Base-by-base conservation (phyloP, 305 asterid genomes). In the Striga hermonthica region DNA sequence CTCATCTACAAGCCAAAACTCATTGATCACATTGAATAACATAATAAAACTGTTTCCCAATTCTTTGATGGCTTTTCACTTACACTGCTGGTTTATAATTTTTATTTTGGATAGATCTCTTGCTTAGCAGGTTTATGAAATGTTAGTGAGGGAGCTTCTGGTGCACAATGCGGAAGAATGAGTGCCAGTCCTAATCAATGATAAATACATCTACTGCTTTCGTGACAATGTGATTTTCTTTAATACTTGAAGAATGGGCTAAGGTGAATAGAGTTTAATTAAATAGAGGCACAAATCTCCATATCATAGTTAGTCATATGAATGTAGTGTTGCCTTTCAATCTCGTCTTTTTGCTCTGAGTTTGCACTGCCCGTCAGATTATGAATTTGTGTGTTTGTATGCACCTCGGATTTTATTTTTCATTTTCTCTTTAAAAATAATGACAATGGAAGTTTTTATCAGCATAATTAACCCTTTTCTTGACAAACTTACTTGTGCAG, bases 21-120 rank as follows among this genome's bases (percentile, higher is more conserved):
- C 65, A 37, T 62, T 39, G 50, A 11, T 61, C 70, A 60, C 69
- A 45, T 28, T 50, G 60, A 62, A 35, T 66, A 16, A 60, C 67
- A 6, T 60, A n/a, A 35, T n/a, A n/a, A n/a, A 43, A 52, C 22
- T 14, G 37, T n/a, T n/a, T n/a, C n/a, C n/a, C n/a, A n/a, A n/a
- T n/a, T n/a, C n/a, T n/a, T n/a, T n/a, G n/a, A n/a, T n/a, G n/a
- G n/a, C n/a, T n/a, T n/a, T n/a, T n/a, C n/a, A n/a, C n/a, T n/a
- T n/a, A n/a, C n/a, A n/a, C n/a, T n/a, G n/a, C n/a, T n/a, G n/a
- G n/a, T n/a, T n/a, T n/a, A n/a, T n/a, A n/a, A n/a, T n/a, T n/a
- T n/a, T n/a, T n/a, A n/a, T n/a, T n/a, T n/a, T n/a, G 16, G 62
- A 48, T 31, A 15, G 49, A n/a, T 74, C 40, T 38, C 4, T 31